Base-by-base conservation (phyloP, 768 basidiomycete species). In the Melanogaster broomeanus region DNA sequence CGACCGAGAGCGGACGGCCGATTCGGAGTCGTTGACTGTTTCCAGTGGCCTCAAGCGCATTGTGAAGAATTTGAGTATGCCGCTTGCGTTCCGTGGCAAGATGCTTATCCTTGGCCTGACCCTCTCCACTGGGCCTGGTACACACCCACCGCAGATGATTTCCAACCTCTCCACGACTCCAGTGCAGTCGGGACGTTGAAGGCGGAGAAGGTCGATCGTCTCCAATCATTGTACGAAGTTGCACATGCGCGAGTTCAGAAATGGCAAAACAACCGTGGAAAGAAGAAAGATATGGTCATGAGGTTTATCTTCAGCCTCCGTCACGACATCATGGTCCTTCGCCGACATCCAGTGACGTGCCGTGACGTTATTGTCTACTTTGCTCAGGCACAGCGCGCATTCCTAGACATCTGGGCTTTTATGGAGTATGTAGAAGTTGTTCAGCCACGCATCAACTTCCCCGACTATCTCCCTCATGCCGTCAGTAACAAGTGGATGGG, bases 1-100 rank as follows among this genome's bases (percentile, higher is more conserved):
- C 18, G 27, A 24, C 24, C 34, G 19, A 6, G 35, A 30, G 18
- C 18, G 28, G 54, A 33, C n/a, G 28, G 10, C n/a, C n/a, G n/a
- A n/a, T n/a, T n/a, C n/a, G n/a, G n/a, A n/a, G n/a, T n/a, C n/a
- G n/a, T n/a, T n/a, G n/a, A n/a, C n/a, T n/a, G n/a, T 34, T 51
- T 44, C 42, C 49, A 51, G 22, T 51, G 49, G 49, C 49, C 42
- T 7, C 49, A 51, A 31, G 8, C 18, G 12, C 33, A 31, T 6
- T 22, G 42, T 12, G 21, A 34, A 11, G 49, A 51, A 16, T 51
- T 9, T 19, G 21, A 51, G 22, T 51, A 51, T 21, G 30, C 34
- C 4, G 31, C 44, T 24, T 45, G 49, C 31, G 28, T 51, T 24
- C 49, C 34, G n/a, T 22, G 13, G 8, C 25, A 53, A 37, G 52